A percentile compares a stretch with the other conserved stretches of the same genome.
Conservation (phyloP, 2,329 filamentous ascomycete species). For the Trichoderma lentiforme region DNA sequence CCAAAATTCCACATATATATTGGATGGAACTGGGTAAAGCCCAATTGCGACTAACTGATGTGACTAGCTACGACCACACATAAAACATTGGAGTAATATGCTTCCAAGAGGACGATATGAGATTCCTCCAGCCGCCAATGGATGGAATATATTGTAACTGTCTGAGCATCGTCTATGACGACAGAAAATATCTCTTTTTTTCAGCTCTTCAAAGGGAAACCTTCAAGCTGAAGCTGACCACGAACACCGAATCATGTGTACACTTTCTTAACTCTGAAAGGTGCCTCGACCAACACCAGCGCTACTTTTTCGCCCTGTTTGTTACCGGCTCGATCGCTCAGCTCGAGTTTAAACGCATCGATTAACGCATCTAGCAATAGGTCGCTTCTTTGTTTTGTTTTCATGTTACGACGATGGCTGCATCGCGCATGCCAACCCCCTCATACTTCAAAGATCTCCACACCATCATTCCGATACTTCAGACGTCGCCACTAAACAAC, state of each 20-base stretch:
- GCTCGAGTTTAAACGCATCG: background rate
- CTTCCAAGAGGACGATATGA: background rate
- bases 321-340: background rate
- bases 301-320: background rate
- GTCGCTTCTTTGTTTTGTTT: background rate
- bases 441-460: background rate
- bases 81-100: background rate
- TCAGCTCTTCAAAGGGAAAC: background rate
- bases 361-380: background rate
- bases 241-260: background rate
- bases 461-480: background rate
- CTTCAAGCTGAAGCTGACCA: background rate
- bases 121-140: background rate
- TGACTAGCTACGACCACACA: background rate
- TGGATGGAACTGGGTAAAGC: no score
- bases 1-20: background rate
- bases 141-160: fast-evolving
- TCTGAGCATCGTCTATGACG: background rate
- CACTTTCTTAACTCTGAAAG: background rate
- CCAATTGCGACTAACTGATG: background rate
- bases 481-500: background rate
- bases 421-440: background rate
- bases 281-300: background rate
- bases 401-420: background rate
- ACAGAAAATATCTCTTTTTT: background rate